Conservation (phyloP, 192 early-diverging fungal genomes). For the Ramicandelaber brevisporus region DNA sequence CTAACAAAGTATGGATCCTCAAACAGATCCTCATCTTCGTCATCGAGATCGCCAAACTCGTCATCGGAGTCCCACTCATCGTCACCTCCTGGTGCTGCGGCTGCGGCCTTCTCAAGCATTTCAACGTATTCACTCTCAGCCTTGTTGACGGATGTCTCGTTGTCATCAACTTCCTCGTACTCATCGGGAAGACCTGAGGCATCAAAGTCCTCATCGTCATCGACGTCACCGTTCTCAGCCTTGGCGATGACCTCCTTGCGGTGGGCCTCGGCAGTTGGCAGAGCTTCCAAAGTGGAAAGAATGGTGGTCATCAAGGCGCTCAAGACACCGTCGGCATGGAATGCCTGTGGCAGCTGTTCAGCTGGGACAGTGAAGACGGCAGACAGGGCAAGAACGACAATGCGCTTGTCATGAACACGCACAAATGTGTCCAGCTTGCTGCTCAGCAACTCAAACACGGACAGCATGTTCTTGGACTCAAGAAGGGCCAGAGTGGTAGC, state of each 20-base stretch:
- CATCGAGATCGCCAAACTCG: slow-evolving; percentile 28
- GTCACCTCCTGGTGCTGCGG: no score
- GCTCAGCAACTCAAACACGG: slow-evolving; percentile 63
- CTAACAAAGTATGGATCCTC: slow-evolving; percentile 57
- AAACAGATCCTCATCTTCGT: slow-evolving; percentile 32
- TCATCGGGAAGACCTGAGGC: slow-evolving; percentile 15
- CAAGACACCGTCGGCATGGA: slow-evolving; percentile 51
- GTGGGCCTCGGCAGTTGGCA: slow-evolving; percentile 50
- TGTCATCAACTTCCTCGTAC: slow-evolving; percentile 13
- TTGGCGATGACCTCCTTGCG: slow-evolving; percentile 15
- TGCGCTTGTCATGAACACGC: slow-evolving; percentile 86
- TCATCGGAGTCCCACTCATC: slow-evolving; percentile 16
- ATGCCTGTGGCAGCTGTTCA: slow-evolving; percentile 34
- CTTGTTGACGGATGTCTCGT: slow-evolving; percentile 5
- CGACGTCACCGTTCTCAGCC: not conserved
- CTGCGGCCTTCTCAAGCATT: slow-evolving; percentile 28
- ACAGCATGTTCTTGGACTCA: slow-evolving; percentile 51
- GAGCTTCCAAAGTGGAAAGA: no score
- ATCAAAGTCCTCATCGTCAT: slow-evolving; percentile 12
- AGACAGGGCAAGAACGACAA: slow-evolving; percentile 58
- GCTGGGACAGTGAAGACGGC: slow-evolving; percentile 43
- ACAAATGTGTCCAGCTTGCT: slow-evolving; percentile 36
- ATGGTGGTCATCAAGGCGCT: slow-evolving; percentile 47
- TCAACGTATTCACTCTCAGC: slow-evolving; percentile 14
- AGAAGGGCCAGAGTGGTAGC: slow-evolving; percentile 39